Percentiles rank a stretch among this genome's conserved stretches.
These are phyloP conservation scores for Cucurbita maxima DNA, from an alignment of 306 rosid species.

Conservation along the genomic window DNA sequence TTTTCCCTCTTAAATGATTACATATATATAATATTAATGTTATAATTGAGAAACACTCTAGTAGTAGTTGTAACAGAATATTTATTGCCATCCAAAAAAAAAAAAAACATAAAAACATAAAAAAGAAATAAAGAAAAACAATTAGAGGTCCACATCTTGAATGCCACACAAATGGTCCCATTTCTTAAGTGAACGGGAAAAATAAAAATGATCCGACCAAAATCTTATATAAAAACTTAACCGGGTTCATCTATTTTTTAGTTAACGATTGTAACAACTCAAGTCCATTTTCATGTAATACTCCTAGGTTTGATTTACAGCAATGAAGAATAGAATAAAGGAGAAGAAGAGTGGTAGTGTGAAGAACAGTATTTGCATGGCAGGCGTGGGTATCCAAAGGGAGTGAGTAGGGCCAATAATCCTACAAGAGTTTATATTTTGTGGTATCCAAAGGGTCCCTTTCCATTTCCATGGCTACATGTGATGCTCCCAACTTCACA, in stretches of 20 bases:
- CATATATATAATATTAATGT: not conserved
- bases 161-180: conserved; percentile 1
- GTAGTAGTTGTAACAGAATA: conserved; percentile 1
- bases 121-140: not conserved
- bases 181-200: not conserved
- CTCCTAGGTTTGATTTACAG: no score
- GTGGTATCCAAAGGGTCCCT: conserved; percentile 2
- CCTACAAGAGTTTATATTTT: not conserved
- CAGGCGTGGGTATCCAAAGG: not conserved
- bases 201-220: not conserved
- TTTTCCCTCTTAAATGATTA: not conserved
- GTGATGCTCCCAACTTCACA: conserved; percentile 4
- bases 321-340: no score
- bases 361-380: not conserved
- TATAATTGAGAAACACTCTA: conserved; percentile 1
- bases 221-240: no score
- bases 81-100: conserved; percentile 2
- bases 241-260: no score
- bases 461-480: not conserved
- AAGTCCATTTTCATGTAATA: no score
- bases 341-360: not conserved
- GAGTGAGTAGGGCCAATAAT: not conserved
- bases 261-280: no score
- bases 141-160: conserved; percentile 3
- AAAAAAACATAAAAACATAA: no score